Base-by-base conservation (phyloP, 768 basidiomycete genomes). In the Sistotremastrum suecicum region DNA sequence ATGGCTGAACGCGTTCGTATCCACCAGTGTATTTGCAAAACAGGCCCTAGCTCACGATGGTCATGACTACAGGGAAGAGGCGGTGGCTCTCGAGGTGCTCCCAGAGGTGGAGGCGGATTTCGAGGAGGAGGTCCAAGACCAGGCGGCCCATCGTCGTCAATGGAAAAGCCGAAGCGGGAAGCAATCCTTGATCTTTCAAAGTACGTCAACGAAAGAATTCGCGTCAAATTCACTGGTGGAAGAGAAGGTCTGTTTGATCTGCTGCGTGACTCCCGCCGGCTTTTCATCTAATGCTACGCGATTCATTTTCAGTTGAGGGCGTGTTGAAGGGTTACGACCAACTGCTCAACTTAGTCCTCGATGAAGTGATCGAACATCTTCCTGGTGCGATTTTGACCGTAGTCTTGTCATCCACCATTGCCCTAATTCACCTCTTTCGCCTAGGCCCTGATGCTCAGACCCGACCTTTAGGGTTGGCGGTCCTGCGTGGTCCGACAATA, bases 221-320 rank as follows among this genome's bases (percentile, higher is more conserved):
- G 89, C 46, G 91, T 98, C 57, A 97, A 95, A 64, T 98, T 99
- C 59, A 89, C 89, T n/a, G 95, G 95, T 39, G 94, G 94, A 36
- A 69, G 95, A 37, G 91, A 99, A 75, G 91, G 92, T 87, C 50
- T 43, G 56, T 56, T 34, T 5, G 31, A 45, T 40, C 39, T 51
- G 30, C 31, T 46, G 50, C 44, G 41, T 42, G 38, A 7, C 37
- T 3, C 20, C 37, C 20, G 20, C 20, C 20, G 20, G 20, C 20
- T 32, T 33, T 8, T 33, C 29, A 48, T 37, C 5, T 5, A 45
- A 35, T 34, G 38, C 42, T 44, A 48, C 48, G 20, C 50, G 46
- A 42, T 34, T 34, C 42, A 20, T 49, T 43, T 20, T 20, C 55
- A 97, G 94, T 97, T 44, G 84, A 77, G 5, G 95, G 95, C 3